phyloP scores from a whole-genome alignment of 768 basidiomycete genomes.

The Boletellus ananiceps region DNA sequence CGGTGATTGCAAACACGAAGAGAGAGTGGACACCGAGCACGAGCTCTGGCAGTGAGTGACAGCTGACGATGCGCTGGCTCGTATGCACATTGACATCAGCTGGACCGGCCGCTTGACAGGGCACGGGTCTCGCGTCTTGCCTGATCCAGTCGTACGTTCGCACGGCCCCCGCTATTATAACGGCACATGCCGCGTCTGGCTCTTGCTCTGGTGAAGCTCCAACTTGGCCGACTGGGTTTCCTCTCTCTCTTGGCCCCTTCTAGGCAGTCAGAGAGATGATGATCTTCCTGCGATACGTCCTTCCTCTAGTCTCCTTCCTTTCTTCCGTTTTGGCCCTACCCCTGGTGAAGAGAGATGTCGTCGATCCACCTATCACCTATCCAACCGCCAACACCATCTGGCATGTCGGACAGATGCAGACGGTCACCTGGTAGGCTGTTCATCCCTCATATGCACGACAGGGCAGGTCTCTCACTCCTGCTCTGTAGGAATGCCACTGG shows the following conservation, averaged over 20 bases:
- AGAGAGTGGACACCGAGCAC: too few species aligned
- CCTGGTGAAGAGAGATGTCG: slow-evolving; percentile 40
- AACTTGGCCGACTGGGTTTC: slow-evolving; percentile 9
- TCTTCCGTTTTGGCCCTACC: slow-evolving; percentile 29
- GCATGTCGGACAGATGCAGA: slow-evolving; percentile 40
- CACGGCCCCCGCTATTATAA: slow-evolving; percentile 22
- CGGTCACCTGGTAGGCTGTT: slow-evolving; percentile 45
- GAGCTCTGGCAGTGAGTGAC: too few species aligned
- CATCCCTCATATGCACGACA: slow-evolving; percentile 3
- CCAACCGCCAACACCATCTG: slow-evolving; percentile 41
- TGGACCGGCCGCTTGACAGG: too few species aligned
- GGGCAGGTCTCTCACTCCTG: slow-evolving; percentile 31
- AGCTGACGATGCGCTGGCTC: not conserved
- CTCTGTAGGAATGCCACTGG: slow-evolving; percentile 13
- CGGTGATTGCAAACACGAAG: not conserved
- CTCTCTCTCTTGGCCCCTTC: slow-evolving; percentile 10
- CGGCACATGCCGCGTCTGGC: not conserved
- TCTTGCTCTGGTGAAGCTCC: slow-evolving; percentile 13
- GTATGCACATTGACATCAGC: too few species aligned
- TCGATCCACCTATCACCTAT: slow-evolving; percentile 43
- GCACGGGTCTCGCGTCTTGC: not conserved
- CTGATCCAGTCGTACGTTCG: slow-evolving; percentile 16
- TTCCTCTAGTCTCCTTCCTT: slow-evolving; percentile 20
- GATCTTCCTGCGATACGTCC: slow-evolving; percentile 24
- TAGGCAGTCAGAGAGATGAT: slow-evolving; percentile 10